phyloP scores from a whole-genome alignment of 768 basidiomycete species.

The Myochromella boudieri region DNA sequence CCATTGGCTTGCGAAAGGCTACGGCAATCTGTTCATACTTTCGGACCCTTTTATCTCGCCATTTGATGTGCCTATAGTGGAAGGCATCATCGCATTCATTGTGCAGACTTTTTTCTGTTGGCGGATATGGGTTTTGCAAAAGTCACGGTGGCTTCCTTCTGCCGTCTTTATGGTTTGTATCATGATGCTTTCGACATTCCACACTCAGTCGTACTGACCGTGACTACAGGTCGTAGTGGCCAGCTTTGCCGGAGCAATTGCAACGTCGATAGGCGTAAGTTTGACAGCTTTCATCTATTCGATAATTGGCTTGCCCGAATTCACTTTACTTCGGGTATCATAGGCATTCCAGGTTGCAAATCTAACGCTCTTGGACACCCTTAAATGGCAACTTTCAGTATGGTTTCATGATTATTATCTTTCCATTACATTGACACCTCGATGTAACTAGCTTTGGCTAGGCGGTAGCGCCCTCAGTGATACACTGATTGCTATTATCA shows the following conservation, averaged over 20 bases:
- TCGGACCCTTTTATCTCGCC: conserved; percentile 12
- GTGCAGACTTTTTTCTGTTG: conserved; percentile 12
- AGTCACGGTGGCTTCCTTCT: conserved; percentile 5
- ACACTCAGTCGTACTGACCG: too few relatives aligned
- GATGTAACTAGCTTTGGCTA: background rate
- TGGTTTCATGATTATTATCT: background rate
- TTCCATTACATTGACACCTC: background rate
- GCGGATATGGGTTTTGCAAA: conserved; percentile 12
- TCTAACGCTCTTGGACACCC: background rate
- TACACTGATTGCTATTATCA: background rate
- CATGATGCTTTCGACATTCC: background rate
- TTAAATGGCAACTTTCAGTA: background rate
- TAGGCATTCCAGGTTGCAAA: background rate
- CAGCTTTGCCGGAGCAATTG: background rate
- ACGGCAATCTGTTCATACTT: conserved; percentile 5
- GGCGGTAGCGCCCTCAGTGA: background rate
- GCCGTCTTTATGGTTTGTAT: conserved; percentile 1
- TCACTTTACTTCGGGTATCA: background rate
- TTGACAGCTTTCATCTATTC: too few relatives aligned
- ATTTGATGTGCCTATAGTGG: conserved; percentile 10
- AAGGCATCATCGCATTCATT: conserved; percentile 13
- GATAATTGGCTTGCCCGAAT: background rate
- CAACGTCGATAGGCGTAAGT: background rate
- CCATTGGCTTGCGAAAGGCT: conserved; percentile 10
- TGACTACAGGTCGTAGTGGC: background rate